Evolutionary conservation across 176 grass and related monocot genomes (phyloP).

Genomic region (Coix lacrymajobi): DNA sequence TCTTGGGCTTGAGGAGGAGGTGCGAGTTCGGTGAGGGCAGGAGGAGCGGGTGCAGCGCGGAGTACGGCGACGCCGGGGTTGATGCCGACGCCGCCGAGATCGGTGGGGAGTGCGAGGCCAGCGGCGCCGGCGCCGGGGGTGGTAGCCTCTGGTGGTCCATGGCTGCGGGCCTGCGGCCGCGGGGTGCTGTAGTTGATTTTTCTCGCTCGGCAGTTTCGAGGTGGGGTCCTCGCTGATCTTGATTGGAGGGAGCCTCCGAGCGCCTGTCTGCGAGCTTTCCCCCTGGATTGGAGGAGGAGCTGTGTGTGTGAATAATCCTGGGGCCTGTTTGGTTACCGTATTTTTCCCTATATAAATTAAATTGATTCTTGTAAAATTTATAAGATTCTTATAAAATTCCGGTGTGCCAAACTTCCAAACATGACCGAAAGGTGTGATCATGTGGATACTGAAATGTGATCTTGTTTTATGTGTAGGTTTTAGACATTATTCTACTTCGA

Average conservation of each 20-base stretch:
- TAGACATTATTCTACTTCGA: no score
- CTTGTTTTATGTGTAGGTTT: no score
- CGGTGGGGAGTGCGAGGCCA: background rate
- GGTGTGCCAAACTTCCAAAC: no score
- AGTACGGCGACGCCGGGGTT: conserved; percentile 19
- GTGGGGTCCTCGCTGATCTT: background rate
- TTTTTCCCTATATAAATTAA: no score
- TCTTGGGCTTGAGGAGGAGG: conserved; percentile 44
- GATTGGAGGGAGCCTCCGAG: background rate
- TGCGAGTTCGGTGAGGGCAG: conserved; percentile 37
- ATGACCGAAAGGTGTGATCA: no score
- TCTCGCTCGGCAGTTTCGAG: background rate
- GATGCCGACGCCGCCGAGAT: background rate
- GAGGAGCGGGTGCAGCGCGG: conserved; percentile 36
- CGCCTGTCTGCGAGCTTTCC: no score
- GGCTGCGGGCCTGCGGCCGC: background rate
- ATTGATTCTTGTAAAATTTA: no score
- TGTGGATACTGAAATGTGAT: no score
- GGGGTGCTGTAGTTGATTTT: background rate
- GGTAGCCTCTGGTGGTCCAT: conserved; percentile 21
- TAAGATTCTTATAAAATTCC: no score
- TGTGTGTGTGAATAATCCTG: no score
- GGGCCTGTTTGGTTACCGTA: no score
- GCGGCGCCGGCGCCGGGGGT: background rate
- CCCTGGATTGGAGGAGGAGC: no score